These are phyloP conservation scores for Colletotrichum magnum DNA, from an alignment of 2,329 filamentous ascomycete genomes.

Conservation along the genomic window DNA sequence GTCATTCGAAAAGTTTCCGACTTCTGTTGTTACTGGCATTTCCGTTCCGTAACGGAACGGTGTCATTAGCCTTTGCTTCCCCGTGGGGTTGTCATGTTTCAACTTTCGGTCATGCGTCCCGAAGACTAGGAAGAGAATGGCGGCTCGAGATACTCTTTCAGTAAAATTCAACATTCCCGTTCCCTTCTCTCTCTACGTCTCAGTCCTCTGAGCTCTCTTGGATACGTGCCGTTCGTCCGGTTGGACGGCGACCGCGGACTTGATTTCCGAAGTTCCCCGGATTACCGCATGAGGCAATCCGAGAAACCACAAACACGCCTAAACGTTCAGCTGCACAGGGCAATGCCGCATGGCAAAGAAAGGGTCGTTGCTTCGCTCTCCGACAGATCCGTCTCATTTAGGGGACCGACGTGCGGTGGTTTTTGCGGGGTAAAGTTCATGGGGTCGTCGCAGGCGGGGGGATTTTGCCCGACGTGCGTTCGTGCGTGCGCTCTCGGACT, in stretches of 20 bases:
- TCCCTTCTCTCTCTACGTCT: too few relatives aligned
- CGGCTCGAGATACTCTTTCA: slow-evolving; percentile 1
- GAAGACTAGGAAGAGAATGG: neutral
- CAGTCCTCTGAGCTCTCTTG: neutral
- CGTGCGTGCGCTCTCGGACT: neutral
- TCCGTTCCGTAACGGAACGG: too few relatives aligned
- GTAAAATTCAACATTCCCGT: too few relatives aligned
- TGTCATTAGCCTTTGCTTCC: neutral
- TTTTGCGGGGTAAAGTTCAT: slow-evolving; percentile 25
- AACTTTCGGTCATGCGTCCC: neutral
- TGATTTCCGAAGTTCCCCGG: neutral
- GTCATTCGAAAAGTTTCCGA: too few relatives aligned
- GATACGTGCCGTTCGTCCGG: slow-evolving; percentile 10
- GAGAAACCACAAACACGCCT: slow-evolving; percentile 1
- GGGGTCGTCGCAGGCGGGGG: slow-evolving; percentile 3
- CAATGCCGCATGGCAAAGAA: too few relatives aligned
- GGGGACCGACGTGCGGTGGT: slow-evolving; percentile 14
- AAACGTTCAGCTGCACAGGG: neutral
- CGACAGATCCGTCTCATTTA: neutral
- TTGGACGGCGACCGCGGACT: slow-evolving; percentile 2
- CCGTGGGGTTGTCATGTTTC: neutral
- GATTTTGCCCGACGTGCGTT: neutral
- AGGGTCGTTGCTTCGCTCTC: neutral
- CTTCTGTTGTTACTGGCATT: too few relatives aligned
- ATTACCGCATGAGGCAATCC: slow-evolving; percentile 30